Conservation (phyloP, 2,329 filamentous ascomycete genomes). For the Phyllosticta capitalensis region DNA sequence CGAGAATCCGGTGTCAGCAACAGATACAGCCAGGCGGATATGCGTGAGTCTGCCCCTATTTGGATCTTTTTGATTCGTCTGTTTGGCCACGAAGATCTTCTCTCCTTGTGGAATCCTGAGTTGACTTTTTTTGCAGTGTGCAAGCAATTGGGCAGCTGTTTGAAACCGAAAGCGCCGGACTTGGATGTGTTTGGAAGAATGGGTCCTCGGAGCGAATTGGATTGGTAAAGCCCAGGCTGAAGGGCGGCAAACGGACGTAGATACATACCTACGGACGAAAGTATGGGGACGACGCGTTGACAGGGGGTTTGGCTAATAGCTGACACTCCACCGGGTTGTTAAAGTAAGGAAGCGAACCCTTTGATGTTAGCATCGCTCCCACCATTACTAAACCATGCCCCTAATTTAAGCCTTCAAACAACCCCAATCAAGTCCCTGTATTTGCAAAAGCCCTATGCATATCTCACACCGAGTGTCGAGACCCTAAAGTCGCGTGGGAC, state of each 20-base stretch:
- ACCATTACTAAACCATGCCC: not conserved
- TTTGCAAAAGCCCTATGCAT: not conserved
- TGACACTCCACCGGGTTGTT: not conserved
- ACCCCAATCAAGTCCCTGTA: not conserved
- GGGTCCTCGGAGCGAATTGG: not conserved
- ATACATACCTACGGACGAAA: not conserved
- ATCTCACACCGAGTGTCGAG: no score
- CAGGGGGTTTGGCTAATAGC: not conserved
- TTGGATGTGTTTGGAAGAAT: not conserved
- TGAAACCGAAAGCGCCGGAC: not conserved
- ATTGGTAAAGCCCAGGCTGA: not conserved
- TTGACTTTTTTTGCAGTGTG: not conserved
- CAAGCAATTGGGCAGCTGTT: slow-evolving; percentile 2
- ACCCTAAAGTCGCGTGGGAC: no score
- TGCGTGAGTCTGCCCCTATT: slow-evolving; percentile 11
- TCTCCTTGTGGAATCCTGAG: no score
- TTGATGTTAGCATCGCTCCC: not conserved
- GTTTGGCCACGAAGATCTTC: not conserved
- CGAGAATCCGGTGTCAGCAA: slow-evolving; percentile 14
- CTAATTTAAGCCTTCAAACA: not conserved
- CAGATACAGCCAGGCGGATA: slow-evolving; percentile 16
- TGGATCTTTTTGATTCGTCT: not conserved
- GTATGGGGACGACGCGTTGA: not conserved
- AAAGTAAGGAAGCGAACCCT: not conserved
- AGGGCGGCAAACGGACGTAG: not conserved